Evolutionary conservation across 495 filamentous ascomycete species (phyloP).

Genomic region (Penicilliopsis zonata): DNA sequence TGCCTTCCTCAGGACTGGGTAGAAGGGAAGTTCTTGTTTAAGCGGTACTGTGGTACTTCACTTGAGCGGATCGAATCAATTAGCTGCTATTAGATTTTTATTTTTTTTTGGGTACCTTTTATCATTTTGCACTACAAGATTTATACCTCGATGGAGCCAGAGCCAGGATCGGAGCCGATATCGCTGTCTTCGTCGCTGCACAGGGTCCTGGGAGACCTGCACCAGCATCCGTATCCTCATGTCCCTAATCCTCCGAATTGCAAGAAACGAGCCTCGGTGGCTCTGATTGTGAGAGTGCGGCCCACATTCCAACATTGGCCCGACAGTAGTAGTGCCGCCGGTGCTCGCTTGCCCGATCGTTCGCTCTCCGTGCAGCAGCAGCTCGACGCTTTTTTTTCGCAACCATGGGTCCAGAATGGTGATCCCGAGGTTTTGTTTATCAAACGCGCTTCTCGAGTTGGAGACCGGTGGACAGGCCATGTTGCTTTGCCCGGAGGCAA

Average conservation of each 20-base stretch:
- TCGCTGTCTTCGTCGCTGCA: constrained; percentile 21
- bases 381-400: constrained; percentile 51
- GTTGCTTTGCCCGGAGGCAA: constrained; percentile 66
- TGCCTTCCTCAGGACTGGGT: too few relatives aligned
- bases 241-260: constrained; percentile 49
- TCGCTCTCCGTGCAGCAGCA: constrained; percentile 24
- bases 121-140: background rate
- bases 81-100: too few relatives aligned
- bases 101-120: too few relatives aligned
- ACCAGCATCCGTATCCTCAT: constrained; percentile 45
- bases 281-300: constrained; percentile 56
- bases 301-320: constrained; percentile 49
- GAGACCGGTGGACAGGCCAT: constrained; percentile 69
- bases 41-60: too few relatives aligned
- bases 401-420: constrained; percentile 61
- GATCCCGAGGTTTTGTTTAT: constrained; percentile 69
- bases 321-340: constrained; percentile 13
- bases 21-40: too few relatives aligned
- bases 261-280: constrained; percentile 61
- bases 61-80: too few relatives aligned
- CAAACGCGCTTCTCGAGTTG: constrained; percentile 56
- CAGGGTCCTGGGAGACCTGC: constrained; percentile 37
- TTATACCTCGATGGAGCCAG: background rate
- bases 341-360: constrained; percentile 11
- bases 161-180: background rate